Evolutionary conservation across 1,139 yeast genomes (phyloP).

Genomic region (Saccharomyces pastorianus): DNA sequence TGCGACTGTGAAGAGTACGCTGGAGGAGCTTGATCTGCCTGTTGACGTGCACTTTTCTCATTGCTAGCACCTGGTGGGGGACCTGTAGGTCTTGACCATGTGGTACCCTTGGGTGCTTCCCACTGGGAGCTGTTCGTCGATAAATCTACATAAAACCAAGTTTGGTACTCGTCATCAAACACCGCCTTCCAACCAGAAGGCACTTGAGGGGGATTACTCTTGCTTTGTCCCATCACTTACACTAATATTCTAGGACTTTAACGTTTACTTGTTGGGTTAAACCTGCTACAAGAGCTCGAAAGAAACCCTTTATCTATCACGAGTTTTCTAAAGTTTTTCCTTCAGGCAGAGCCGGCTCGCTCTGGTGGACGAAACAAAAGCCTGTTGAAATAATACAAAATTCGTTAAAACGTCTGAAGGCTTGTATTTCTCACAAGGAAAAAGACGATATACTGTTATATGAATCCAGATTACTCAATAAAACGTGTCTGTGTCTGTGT

Average conservation of each 20-base stretch:
- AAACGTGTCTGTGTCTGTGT: not conserved
- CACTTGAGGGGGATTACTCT: slow-evolving; percentile 40
- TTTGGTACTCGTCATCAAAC: slow-evolving; percentile 71
- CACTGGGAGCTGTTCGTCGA: slow-evolving; percentile 76
- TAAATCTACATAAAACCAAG: slow-evolving; percentile 70
- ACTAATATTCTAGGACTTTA: no score
- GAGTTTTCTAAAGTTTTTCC: not conserved
- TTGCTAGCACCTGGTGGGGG: slow-evolving; percentile 22
- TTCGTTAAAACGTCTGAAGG: not conserved
- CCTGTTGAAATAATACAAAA: not conserved
- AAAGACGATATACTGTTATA: not conserved
- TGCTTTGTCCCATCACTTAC: slow-evolving; percentile 54
- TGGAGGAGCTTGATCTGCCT: slow-evolving; percentile 1
- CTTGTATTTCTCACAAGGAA: not conserved
- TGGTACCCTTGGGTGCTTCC: slow-evolving; percentile 72
- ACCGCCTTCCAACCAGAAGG: slow-evolving; percentile 85
- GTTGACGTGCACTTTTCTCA: slow-evolving; percentile 16
- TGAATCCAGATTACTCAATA: not conserved
- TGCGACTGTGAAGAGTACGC: slow-evolving; percentile 8
- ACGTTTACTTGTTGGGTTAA: not conserved
- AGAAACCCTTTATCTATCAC: not conserved
- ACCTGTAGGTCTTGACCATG: slow-evolving; percentile 28
- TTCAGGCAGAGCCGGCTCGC: not conserved
- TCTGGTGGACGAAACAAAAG: not conserved
- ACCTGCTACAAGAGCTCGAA: not conserved